Evolutionary conservation across 768 basidiomycete species (phyloP).

Genomic region (Asterophora parasitica): DNA sequence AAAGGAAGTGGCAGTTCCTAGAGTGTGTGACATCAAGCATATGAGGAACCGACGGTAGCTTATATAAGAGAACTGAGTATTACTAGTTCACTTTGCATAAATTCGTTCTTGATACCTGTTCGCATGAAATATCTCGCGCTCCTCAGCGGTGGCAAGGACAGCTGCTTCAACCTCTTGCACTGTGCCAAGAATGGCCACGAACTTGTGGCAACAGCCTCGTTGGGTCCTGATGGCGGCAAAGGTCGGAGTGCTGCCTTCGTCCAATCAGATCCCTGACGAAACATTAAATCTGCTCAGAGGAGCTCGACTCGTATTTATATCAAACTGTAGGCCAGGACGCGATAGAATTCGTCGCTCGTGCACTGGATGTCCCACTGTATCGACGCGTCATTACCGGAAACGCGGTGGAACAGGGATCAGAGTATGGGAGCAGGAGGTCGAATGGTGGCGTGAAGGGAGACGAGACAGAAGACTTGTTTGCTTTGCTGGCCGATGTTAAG

Average conservation of each 20-base stretch:
- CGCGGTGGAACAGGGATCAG: conserved; percentile 74
- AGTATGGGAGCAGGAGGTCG: conserved; percentile 75
- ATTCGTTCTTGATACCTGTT: no score
- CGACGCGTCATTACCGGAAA: conserved; percentile 74
- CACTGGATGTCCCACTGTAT: conserved; percentile 84
- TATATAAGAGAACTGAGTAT: no score
- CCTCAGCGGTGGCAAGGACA: conserved; percentile 97
- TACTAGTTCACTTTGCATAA: no score
- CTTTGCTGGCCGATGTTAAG: conserved; percentile 69
- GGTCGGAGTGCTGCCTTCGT: conserved; percentile 45
- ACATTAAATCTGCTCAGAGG: conserved; percentile 55
- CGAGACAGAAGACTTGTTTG: conserved; percentile 92
- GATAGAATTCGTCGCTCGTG: conserved; percentile 78
- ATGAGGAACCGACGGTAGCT: no score
- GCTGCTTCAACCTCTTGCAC: conserved; percentile 92
- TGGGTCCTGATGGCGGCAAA: conserved; percentile 80
- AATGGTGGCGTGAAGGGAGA: conserved; percentile 64
- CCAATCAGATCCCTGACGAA: conserved; percentile 17
- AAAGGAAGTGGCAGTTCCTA: no score
- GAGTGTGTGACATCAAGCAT: no score
- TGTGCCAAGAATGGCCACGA: conserved; percentile 83
- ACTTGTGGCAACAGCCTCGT: conserved; percentile 82
- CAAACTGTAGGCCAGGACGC: conserved; percentile 99
- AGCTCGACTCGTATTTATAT: conserved; percentile 97
- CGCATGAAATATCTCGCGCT: conserved; percentile 94